Evolutionary conservation across 192 early-diverging fungal species (phyloP).

Genomic region (Backusella psychrophila): DNA sequence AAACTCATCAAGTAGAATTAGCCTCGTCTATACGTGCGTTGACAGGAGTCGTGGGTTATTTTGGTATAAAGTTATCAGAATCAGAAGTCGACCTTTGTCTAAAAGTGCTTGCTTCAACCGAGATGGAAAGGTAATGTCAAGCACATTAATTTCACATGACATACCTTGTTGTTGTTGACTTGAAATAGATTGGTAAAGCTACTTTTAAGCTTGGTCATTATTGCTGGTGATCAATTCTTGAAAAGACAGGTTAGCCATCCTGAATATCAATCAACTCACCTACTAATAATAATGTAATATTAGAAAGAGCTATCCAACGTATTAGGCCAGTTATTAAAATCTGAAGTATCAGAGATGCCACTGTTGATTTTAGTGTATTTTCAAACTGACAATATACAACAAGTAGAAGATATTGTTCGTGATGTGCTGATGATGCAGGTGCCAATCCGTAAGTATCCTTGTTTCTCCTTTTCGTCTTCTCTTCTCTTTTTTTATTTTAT

Average conservation of each 20-base stretch:
- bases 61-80: constrained; percentile 27
- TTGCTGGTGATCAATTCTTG: constrained; percentile 16
- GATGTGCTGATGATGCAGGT: constrained; percentile 26
- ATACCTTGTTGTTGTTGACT: not conserved
- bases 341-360: constrained; percentile 27
- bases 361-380: constrained; percentile 25
- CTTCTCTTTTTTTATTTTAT: not conserved
- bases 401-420: constrained; percentile 27
- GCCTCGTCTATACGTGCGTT: constrained; percentile 24
- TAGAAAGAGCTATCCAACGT: constrained; percentile 17
- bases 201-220: constrained; percentile 13
- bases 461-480: not conserved
- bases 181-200: constrained; percentile 20
- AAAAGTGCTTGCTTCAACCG: constrained; percentile 12
- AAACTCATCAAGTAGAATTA: constrained; percentile 17
- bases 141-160: not conserved
- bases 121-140: constrained; percentile 18
- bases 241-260: constrained; percentile 14
- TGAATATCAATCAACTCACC: not conserved
- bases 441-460: constrained; percentile 27
- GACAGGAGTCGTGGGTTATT: constrained; percentile 26
- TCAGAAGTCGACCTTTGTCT: constrained; percentile 14
- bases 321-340: constrained; percentile 14
- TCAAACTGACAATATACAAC: constrained; percentile 23
- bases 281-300: too few species aligned